A percentile compares a stretch with the other conserved stretches of the same genome.
phyloP scores from a whole-genome alignment of 805 yeast species.

The Brettanomyces custersianus region DNA sequence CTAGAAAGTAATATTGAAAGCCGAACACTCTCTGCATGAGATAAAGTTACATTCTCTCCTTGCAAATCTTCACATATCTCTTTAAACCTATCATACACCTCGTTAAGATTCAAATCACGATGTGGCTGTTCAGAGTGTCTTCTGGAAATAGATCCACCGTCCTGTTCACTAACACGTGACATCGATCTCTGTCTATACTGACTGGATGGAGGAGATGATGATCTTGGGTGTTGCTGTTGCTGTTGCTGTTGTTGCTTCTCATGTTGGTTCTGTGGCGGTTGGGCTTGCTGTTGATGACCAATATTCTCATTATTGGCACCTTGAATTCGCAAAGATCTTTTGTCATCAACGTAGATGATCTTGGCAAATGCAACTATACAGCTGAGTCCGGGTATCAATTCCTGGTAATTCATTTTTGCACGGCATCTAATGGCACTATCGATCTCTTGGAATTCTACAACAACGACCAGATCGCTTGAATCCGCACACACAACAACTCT shows the following conservation, averaged over 20 bases:
- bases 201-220: background rate
- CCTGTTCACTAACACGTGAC: no score
- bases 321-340: no score
- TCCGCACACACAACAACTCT: constrained; percentile 41
- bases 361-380: constrained; percentile 82
- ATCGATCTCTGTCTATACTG: background rate
- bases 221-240: background rate
- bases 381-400: constrained; percentile 68
- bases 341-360: constrained; percentile 26
- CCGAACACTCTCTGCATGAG: constrained; percentile 17
- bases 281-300: background rate
- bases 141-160: background rate
- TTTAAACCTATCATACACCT: constrained; percentile 14
- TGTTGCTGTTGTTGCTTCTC: background rate
- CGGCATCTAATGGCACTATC: constrained; percentile 77
- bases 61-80: constrained; percentile 5
- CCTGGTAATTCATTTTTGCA: constrained; percentile 72
- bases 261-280: background rate
- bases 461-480: constrained; percentile 32
- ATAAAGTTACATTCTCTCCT: constrained; percentile 2
- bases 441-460: constrained; percentile 63
- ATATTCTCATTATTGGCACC: background rate
- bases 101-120: constrained; percentile 14
- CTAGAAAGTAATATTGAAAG: constrained; percentile 36
- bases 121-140: constrained; percentile 1